A percentile compares a stretch with the other conserved stretches of the same genome.
Conservation (phyloP, 306 rosid genomes). For the Cucurbita moschata region DNA sequence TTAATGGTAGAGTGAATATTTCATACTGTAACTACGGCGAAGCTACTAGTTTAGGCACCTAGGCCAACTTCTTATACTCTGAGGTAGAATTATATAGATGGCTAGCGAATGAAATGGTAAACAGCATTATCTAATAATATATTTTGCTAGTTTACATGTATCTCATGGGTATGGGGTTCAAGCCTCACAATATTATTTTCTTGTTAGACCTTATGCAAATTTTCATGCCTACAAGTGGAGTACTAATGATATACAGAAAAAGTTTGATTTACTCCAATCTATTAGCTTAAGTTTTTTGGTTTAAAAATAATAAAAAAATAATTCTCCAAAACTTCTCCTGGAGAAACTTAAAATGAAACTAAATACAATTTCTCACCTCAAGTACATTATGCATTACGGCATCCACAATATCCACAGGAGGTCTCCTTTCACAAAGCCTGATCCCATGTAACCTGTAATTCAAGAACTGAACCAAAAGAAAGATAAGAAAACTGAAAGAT, state of each 20-base stretch:
- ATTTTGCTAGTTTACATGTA: neutral
- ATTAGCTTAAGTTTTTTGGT: neutral
- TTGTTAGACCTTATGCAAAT: neutral
- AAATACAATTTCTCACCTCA: constrained; percentile 29
- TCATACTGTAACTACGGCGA: neutral
- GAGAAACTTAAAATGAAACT: neutral
- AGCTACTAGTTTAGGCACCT: neutral
- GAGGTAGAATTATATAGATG: neutral
- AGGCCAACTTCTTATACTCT: neutral
- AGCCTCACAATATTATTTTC: neutral
- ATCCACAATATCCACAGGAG: constrained; percentile 24
- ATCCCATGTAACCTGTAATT: constrained; percentile 89
- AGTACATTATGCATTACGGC: constrained; percentile 47
- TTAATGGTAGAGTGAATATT: neutral
- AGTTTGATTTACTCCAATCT: neutral
- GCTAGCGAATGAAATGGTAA: neutral
- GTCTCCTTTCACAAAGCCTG: constrained; percentile 60
- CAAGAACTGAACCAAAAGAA: constrained; percentile 41
- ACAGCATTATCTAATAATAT: neutral
- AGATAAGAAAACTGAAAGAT: neutral
- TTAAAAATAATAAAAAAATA: neutral
- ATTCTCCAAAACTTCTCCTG: neutral
- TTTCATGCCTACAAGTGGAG: neutral
- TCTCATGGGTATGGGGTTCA: neutral
- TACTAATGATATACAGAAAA: neutral